Evolutionary conservation across 352 stramenopile species (phyloP).

Genomic region (Elongisporangium senticosum): DNA sequence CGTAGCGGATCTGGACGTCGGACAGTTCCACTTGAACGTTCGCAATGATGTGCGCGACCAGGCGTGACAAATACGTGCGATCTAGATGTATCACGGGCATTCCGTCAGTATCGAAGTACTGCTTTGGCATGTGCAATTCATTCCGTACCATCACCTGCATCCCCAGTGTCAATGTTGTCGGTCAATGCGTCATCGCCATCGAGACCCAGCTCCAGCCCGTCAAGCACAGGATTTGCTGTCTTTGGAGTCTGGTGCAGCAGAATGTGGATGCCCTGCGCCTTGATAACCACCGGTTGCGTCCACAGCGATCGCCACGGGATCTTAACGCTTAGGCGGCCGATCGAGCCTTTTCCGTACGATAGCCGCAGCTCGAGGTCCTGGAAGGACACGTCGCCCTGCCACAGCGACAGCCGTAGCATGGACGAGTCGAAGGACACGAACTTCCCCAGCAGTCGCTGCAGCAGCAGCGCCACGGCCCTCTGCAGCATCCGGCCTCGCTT

Average conservation of each 20-base stretch:
- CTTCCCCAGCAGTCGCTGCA: conserved; percentile 84
- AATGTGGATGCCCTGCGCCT: conserved; percentile 64
- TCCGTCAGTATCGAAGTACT: not conserved
- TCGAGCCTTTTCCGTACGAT: conserved; percentile 70
- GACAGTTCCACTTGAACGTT: conserved; percentile 84
- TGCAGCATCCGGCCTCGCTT: conserved; percentile 72
- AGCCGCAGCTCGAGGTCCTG: conserved; percentile 74
- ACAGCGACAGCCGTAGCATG: conserved; percentile 81
- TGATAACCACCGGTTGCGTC: conserved; percentile 79
- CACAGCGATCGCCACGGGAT: conserved; percentile 83
- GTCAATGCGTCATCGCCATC: conserved; percentile 15
- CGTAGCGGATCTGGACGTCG: conserved; percentile 79
- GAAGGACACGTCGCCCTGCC: conserved; percentile 83
- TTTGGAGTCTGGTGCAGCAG: conserved; percentile 57
- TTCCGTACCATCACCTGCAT: conserved; percentile 31
- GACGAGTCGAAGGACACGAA: conserved; percentile 85
- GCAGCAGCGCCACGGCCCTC: conserved; percentile 71
- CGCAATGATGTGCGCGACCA: conserved; percentile 81
- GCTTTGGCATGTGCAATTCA: conserved; percentile 7
- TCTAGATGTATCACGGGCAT: conserved; percentile 17
- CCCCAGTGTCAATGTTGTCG: conserved; percentile 9
- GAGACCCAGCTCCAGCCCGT: conserved; percentile 13
- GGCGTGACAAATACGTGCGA: conserved; percentile 73
- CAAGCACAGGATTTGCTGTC: conserved; percentile 2
- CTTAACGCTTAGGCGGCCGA: conserved; percentile 74